Conservation (phyloP, 2,329 filamentous ascomycete species). For the Taxawa tesnikishii region DNA sequence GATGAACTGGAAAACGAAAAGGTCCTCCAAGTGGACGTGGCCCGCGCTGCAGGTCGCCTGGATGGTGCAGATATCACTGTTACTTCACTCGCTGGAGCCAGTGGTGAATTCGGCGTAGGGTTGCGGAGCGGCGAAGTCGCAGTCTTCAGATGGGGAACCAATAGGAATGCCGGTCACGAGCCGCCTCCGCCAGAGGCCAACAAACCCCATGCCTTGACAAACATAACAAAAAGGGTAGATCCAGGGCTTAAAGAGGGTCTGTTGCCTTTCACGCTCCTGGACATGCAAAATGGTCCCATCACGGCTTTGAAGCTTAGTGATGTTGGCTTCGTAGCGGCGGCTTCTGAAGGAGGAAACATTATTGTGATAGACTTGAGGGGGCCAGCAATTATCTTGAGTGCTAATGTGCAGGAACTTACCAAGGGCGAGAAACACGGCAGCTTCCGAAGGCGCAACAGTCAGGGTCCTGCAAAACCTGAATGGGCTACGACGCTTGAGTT, state of each 20-base stretch:
- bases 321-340: slow-evolving; percentile 80
- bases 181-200: slow-evolving; percentile 36
- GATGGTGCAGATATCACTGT: slow-evolving; percentile 63
- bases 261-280: slow-evolving; percentile 66
- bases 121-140: slow-evolving; percentile 73
- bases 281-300: slow-evolving; percentile 72
- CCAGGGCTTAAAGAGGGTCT: slow-evolving; percentile 64
- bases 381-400: slow-evolving; percentile 69
- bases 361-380: slow-evolving; percentile 80
- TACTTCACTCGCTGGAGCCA: slow-evolving; percentile 69
- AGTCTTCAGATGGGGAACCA: slow-evolving; percentile 78
- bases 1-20: slow-evolving; percentile 85
- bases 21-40: slow-evolving; percentile 75
- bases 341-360: slow-evolving; percentile 70
- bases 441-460: slow-evolving; percentile 46
- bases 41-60: slow-evolving; percentile 66
- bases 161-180: slow-evolving; percentile 58
- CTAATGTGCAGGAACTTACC: slow-evolving; percentile 57
- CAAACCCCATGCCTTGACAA: slow-evolving; percentile 45
- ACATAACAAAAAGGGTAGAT: slow-evolving; percentile 63
- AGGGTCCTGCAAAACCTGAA: slow-evolving; percentile 42
- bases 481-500: slow-evolving; percentile 80
- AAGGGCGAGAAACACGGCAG: slow-evolving; percentile 67
- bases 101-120: slow-evolving; percentile 76
- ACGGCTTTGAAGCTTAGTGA: slow-evolving; percentile 76